phyloP scores from a whole-genome alignment of 768 basidiomycete genomes.

The Hebeloma cylindrosporum region DNA sequence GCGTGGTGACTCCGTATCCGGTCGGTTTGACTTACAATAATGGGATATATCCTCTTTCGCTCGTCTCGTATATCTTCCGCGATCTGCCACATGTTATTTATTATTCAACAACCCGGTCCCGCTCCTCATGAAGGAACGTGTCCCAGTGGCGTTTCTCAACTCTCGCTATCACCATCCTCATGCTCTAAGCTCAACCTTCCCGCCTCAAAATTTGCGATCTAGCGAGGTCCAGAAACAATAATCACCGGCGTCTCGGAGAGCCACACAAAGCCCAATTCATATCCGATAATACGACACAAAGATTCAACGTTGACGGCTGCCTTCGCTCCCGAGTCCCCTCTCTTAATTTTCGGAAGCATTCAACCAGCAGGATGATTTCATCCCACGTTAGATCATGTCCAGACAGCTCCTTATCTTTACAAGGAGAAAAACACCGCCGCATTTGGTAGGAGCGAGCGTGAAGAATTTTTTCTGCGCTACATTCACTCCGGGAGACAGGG shows the following conservation, averaged over 20 bases:
- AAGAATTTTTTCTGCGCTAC: background rate
- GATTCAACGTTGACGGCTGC: background rate
- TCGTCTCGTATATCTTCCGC: background rate
- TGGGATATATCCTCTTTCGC: background rate
- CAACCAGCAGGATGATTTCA: conserved; percentile 4
- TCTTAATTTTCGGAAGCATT: background rate
- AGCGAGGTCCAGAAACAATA: too few species aligned
- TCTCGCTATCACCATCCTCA: too few species aligned
- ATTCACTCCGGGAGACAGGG: background rate
- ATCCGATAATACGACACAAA: background rate
- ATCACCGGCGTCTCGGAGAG: too few species aligned
- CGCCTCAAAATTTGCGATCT: too few species aligned
- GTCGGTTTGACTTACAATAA: conserved; percentile 7
- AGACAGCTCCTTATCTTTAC: background rate
- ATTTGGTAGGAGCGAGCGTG: background rate
- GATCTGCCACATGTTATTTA: too few species aligned
- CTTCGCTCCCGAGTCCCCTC: conserved; percentile 11
- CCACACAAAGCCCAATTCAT: background rate
- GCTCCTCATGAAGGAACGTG: too few species aligned
- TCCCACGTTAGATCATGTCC: conserved; percentile 1
- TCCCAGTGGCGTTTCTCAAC: too few species aligned
- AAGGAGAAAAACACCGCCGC: background rate
- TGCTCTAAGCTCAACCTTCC: too few species aligned
- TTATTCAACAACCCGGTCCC: too few species aligned
- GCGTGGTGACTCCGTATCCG: conserved; percentile 31